Conservation (phyloP, 2,329 filamentous ascomycete genomes). For the Didymella pinodella region DNA sequence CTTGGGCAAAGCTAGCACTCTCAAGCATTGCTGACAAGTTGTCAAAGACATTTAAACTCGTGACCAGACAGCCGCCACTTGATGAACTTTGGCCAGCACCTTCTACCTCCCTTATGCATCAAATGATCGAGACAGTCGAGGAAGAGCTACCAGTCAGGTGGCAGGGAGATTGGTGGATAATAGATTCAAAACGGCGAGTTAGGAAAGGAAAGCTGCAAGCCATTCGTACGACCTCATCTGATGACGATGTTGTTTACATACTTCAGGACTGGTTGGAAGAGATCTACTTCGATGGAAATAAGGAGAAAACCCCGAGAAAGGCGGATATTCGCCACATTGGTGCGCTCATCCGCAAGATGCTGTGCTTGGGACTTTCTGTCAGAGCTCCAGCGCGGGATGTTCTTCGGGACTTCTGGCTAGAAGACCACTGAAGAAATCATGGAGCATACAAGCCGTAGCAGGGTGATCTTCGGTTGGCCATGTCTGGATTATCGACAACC, state of each 20-base stretch:
- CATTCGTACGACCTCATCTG: background rate
- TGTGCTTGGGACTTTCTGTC: background rate
- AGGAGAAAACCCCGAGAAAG: background rate
- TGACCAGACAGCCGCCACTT: slow-evolving; percentile 52
- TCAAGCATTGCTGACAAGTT: background rate
- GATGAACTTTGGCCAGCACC: slow-evolving; percentile 48
- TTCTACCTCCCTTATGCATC: slow-evolving; percentile 40
- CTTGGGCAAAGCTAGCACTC: no score
- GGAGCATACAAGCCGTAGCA: no score
- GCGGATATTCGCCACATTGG: background rate
- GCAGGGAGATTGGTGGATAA: background rate
- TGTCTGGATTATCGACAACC: no score
- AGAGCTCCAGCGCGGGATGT: background rate
- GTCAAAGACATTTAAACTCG: slow-evolving; percentile 42
- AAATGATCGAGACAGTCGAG: slow-evolving; percentile 48
- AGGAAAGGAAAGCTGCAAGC: background rate
- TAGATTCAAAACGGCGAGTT: background rate
- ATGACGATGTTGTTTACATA: background rate
- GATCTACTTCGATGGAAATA: background rate
- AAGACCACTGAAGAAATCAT: slow-evolving; percentile 1
- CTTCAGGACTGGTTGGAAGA: background rate
- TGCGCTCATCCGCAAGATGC: background rate
- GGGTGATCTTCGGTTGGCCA: background rate
- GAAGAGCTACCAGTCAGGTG: background rate
- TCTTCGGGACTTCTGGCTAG: background rate